Base-by-base conservation (phyloP, 2,329 filamentous ascomycete species). In the Xylariaceae sp. region DNA sequence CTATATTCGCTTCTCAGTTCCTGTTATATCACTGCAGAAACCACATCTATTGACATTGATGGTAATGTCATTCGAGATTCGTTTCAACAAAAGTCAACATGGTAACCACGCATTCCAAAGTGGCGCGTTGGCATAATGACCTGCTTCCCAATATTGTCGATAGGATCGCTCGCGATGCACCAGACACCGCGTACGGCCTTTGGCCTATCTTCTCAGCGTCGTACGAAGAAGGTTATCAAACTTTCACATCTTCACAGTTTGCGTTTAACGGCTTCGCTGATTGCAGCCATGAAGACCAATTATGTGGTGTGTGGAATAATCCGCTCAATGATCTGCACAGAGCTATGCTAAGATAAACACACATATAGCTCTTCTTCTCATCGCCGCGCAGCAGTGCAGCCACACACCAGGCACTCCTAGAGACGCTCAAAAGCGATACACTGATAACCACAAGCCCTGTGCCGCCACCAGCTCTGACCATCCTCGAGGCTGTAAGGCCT, bases 351-450 rank as follows among this genome's bases (percentile, higher is more conserved):
- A 59, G 42, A 42, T 11, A 42, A 36, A 46, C 43, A 13, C n/a
- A n/a, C 34, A 44, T 22, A 39, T 33, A 64, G 40, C 18, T 59
- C 16, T 70, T 72, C 48, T 55, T 70, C 5, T 59, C 69, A 1
- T 73, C 69, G 9, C 71, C 71, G 2, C 66, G 71, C 2, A 73
- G 72, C 47, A 72, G 69, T 40, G 45, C 60, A 6, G 64, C 61
- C 1, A 70, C 69, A 3, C 69, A 74, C 22, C 49, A 51, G 9
- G 55, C 50, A 3, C 59, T 73, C 0, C 62, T 73, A n/a, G 46
- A 61, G 5, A 22, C 46, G 1, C 55, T 71, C 1, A 42, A 62
- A 6, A 72, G 69, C 51, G 60, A 56, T 11, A 67, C 56, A 9
- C 54, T 73, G 3, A 34, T 72, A 4, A 63, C 65, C 6, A 58